Base-by-base conservation (phyloP, 73 alveolate species). In the Paramecium pentaurelia region DNA sequence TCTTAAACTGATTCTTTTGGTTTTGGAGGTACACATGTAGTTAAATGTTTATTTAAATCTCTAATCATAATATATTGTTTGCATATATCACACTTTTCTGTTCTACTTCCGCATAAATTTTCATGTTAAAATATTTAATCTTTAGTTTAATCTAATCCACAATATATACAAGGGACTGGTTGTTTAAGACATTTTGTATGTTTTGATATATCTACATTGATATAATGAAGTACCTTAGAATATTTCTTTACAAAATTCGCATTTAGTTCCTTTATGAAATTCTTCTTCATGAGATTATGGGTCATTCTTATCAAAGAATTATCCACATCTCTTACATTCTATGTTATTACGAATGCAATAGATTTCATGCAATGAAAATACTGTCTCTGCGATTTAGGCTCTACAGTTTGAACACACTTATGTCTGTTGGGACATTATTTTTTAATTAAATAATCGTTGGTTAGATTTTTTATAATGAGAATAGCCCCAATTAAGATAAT, bases 231-330 rank as follows among this genome's bases (percentile, higher is more conserved):
- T 80, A 80, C 91, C 75, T 45, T 42, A 42, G 34, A 80, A 80
- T 14, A 32, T 64, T 80, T 80, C 45, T 18, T 80, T 80, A 64
- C 91, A 80, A 49, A 38, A 64, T n/a, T 40, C 77, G 16, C 91
- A 80, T 40, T 4, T 6, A 18, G 44, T 27, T 5, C 58, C 58
- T 45, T 42, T 32, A 25, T 80, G 91, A 80, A 80, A 80, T 47
- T 80, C 91, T 80, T 80, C 91, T 14, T 80, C 75, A 47, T 80
- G 91, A n/a, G 77, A 42, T 80, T 80, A 30, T 20, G 75, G 75
- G 27, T 80, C 91, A 22, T 80, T 80, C 30, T 80, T 80, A 45
- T 80, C 91, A 80, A 44, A 80, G 27, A 42, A 80, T 4, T 80
- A 25, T 40, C 91, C 77, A n/a, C 91, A 80, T 25, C 58, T 40